Evolutionary conservation across 306 rosid genomes (phyloP).

Genomic region (Cucurbita pepo): DNA sequence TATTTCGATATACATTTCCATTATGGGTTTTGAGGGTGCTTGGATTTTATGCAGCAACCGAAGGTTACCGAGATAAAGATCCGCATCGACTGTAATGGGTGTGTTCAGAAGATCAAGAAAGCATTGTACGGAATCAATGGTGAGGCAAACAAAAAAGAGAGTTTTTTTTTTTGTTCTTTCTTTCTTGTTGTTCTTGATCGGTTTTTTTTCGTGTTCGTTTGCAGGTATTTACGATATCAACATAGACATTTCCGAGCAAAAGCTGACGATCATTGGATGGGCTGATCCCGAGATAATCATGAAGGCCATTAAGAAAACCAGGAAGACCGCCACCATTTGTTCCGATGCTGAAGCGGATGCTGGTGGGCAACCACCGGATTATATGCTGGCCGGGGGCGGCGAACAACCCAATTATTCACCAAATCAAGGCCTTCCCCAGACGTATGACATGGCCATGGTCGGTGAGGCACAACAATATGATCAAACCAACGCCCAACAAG

Average conservation of each 20-base stretch:
- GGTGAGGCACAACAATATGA: background rate
- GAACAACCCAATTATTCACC: constrained; percentile 9
- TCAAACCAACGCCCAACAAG: background rate
- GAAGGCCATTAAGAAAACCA: constrained; percentile 72
- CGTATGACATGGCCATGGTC: background rate
- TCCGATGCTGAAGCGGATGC: constrained; percentile 21
- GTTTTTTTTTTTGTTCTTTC: no score
- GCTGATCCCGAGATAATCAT: constrained; percentile 65
- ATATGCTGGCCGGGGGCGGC: constrained; percentile 8
- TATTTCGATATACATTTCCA: no score
- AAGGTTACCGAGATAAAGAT: constrained; percentile 61
- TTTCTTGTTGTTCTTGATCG: background rate
- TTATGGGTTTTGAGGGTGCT: background rate
- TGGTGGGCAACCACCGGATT: constrained; percentile 12
- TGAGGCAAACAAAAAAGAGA: constrained; percentile 2
- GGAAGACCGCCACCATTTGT: constrained; percentile 61
- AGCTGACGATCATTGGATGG: constrained; percentile 64
- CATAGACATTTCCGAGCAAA: constrained; percentile 52
- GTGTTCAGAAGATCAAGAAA: constrained; percentile 81
- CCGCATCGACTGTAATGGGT: constrained; percentile 90
- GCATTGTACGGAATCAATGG: constrained; percentile 60
- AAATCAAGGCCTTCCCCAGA: constrained; percentile 11
- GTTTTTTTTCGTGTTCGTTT: background rate
- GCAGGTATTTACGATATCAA: constrained; percentile 68
- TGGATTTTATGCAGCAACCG: constrained; percentile 37